Percentiles rank a stretch among this genome's conserved stretches.
Conservation (phyloP, 2,329 filamentous ascomycete species). For the Botrytis medusae region DNA sequence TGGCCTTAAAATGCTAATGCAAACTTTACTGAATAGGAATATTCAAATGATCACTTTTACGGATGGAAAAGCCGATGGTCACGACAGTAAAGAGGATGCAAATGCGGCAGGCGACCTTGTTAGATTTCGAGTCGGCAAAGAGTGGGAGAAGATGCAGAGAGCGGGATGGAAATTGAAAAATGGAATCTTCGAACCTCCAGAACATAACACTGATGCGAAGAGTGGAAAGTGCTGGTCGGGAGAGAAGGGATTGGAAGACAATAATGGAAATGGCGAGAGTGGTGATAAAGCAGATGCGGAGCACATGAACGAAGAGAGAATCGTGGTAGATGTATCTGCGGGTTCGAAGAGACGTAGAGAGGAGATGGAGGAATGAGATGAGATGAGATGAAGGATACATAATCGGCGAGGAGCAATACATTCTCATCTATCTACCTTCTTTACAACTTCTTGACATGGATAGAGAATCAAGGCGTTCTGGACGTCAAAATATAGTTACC, state of each 20-base stretch:
- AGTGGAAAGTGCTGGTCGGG: background rate
- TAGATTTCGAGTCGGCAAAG: slow-evolving; percentile 64
- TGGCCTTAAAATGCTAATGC: slow-evolving; percentile 73
- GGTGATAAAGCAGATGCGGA: background rate
- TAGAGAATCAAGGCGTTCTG: background rate
- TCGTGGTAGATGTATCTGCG: background rate
- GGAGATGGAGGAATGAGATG: background rate
- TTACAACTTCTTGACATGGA: background rate
- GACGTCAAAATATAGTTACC: background rate
- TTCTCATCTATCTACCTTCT: background rate
- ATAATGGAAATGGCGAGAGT: background rate
- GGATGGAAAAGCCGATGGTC: slow-evolving; percentile 52
- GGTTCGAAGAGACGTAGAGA: background rate
- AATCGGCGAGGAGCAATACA: background rate
- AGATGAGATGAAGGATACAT: background rate
- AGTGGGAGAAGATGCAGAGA: slow-evolving; percentile 66
- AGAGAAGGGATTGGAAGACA: background rate
- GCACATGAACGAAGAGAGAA: background rate
- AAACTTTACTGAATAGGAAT: slow-evolving; percentile 65
- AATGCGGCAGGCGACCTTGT: slow-evolving; percentile 86
- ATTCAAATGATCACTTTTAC: slow-evolving; percentile 72
- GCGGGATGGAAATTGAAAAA: slow-evolving; percentile 65
- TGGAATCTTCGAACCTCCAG: slow-evolving; percentile 37
- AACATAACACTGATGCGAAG: background rate
- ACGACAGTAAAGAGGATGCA: slow-evolving; percentile 92